These are phyloP conservation scores for Globisporangium orthogonon DNA, from an alignment of 352 stramenopile genomes.

Conservation along the genomic window DNA sequence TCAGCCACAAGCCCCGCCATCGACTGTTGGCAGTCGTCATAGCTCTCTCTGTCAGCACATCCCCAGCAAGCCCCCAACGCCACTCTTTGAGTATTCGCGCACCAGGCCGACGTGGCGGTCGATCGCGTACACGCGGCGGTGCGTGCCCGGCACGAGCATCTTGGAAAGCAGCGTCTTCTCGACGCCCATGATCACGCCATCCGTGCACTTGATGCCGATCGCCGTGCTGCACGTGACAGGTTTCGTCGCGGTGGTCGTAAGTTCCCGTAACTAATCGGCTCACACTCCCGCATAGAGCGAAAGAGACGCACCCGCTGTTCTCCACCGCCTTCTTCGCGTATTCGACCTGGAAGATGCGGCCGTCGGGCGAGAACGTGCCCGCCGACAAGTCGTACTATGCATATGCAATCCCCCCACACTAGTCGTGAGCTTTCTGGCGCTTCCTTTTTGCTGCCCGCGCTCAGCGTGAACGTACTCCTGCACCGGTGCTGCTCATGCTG, in stretches of 20 bases:
- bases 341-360: conserved; percentile 98
- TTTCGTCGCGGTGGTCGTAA: neutral
- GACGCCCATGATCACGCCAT: conserved; percentile 96
- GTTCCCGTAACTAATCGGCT: neutral
- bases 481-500: conserved; percentile 80
- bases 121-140: conserved; percentile 86
- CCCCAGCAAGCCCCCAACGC: neutral
- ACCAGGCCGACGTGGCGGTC: conserved; percentile 90
- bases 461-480: conserved; percentile 32
- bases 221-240: conserved; percentile 65
- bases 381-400: conserved; percentile 80
- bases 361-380: conserved; percentile 96
- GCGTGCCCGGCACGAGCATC: conserved; percentile 89
- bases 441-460: no score
- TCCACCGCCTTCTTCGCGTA: conserved; percentile 98
- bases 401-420: neutral
- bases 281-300: neutral
- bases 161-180: conserved; percentile 94
- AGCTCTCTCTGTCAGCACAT: neutral
- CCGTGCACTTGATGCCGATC: conserved; percentile 96
- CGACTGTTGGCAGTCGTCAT: conserved; percentile 23
- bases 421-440: neutral
- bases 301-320: conserved; percentile 81
- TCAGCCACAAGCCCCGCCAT: conserved; percentile 96
- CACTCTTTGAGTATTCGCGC: neutral